phyloP scores from a whole-genome alignment of 2,329 filamentous ascomycete species.

The Aspergillus pseudoviridinutans region DNA sequence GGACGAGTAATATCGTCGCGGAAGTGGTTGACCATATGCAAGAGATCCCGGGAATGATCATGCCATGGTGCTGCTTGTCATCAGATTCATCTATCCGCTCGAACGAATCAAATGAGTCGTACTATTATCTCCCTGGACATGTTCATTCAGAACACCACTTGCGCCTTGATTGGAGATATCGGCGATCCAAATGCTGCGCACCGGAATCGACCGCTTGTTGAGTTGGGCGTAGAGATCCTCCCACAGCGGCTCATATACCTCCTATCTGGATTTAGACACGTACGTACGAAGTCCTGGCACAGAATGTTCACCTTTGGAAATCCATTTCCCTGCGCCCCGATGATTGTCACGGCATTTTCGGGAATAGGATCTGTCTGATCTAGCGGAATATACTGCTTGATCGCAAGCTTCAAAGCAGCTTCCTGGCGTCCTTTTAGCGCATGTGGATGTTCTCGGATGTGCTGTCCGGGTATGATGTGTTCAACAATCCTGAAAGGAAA shows the following conservation, averaged over 20 bases:
- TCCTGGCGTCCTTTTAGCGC: constrained; percentile 47
- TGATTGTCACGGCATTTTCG: constrained; percentile 27
- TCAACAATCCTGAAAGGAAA: constrained; percentile 41
- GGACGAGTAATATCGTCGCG: constrained; percentile 44
- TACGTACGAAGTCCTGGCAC: background rate
- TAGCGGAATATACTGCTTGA: constrained; percentile 56
- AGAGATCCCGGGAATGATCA: constrained; percentile 73
- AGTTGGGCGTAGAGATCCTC: constrained; percentile 63
- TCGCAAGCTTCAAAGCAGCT: constrained; percentile 45
- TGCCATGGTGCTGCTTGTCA: constrained; percentile 60
- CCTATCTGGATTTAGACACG: constrained; percentile 42
- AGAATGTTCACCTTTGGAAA: constrained; percentile 3
- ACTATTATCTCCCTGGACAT: constrained; percentile 65
- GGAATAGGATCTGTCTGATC: constrained; percentile 39
- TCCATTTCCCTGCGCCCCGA: constrained; percentile 12
- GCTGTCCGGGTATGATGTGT: constrained; percentile 46
- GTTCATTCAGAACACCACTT: constrained; percentile 69
- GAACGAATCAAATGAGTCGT: background rate
- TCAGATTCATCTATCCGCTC: background rate
- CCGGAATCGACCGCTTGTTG: constrained; percentile 54
- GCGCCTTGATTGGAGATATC: constrained; percentile 74
- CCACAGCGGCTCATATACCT: constrained; percentile 83
- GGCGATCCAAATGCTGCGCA: constrained; percentile 76
- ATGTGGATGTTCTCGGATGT: constrained; percentile 53
- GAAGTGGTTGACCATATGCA: constrained; percentile 47